Base-by-base conservation (phyloP, 2,329 filamentous ascomycete species). In the Cladorrhinum sp. region DNA sequence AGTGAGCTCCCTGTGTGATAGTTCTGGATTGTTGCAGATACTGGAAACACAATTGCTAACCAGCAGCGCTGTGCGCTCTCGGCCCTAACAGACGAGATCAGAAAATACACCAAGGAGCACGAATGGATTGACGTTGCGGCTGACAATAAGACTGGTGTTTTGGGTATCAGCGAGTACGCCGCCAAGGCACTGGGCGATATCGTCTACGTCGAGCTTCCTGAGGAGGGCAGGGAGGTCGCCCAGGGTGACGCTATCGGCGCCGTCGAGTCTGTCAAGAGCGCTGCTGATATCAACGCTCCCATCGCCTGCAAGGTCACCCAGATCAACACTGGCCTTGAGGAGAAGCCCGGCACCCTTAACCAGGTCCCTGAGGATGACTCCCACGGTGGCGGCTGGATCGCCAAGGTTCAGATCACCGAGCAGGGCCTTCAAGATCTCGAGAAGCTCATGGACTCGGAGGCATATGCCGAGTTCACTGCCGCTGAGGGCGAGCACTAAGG, bases 261-360 rank as follows among this genome's bases (percentile, higher is more conserved):
- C 62, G 93, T 99, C 69, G 95, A 99, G 81, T 97, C 92, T 2
- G 95, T 99, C 76, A 99, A 99, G 83, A 95, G 90, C 64, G 95
- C 95, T n/a, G 93, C 91, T 65, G 95, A 99, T 75, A 96, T 99
- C 81, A 89, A 96, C 79, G 88, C 92, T 13, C 95, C 95, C 18
- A 84, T 97, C 67, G 79, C 83, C 56, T 93, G 93, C 72, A 89
- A 79, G 68, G 85, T 99, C 63, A 82, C 85, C 38, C 85, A 89
- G 71, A 81, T 87, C 70, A 99, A 99, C 79, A 72, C 73, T 10
- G 72, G 80, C 62, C 83, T 99, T 64, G 90, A 96, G 76, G 89
- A 95, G 75, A 93, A 90, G 80, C 93, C 95, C 22, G 85, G 85
- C 62, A 88, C 84, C 59, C 92, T 99, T 79, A 99, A 98, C 81